A percentile compares a stretch with the other conserved stretches of the same genome.
Conservation (phyloP, 768 basidiomycete genomes). For the Xerocomus potaroensis region DNA sequence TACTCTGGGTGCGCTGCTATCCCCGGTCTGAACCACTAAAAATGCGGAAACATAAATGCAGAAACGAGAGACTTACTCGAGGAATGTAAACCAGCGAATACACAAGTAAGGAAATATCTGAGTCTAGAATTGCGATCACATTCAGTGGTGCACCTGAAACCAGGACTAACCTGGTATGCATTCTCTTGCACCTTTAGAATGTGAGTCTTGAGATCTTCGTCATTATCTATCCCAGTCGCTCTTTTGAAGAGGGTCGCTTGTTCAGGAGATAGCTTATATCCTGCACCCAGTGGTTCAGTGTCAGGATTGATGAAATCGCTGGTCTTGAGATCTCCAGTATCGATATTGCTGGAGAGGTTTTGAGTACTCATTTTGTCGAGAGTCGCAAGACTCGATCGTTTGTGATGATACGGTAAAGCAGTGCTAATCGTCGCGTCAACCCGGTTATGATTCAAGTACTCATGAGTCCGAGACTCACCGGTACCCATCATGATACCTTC, state of each 20-base stretch:
- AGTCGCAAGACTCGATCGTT: no score
- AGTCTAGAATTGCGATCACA: not conserved
- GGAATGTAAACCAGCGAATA: conserved; percentile 25
- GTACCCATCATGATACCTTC: no score
- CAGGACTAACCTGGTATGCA: conserved; percentile 26
- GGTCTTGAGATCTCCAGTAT: no score
- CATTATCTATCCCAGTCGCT: conserved; percentile 27
- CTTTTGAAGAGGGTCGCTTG: conserved; percentile 26
- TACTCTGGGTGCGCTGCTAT: conserved; percentile 18
- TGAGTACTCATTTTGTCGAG: no score
- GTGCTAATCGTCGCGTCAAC: no score
- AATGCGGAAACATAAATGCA: no score
- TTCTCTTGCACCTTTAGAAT: conserved; percentile 29
- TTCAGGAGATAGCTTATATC: conserved; percentile 9
- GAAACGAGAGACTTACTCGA: conserved; percentile 16
- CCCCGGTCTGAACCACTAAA: conserved; percentile 11
- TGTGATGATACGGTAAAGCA: no score
- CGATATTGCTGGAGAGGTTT: not conserved
- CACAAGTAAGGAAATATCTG: conserved; percentile 29
- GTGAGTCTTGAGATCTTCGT: conserved; percentile 25
- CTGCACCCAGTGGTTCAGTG: not conserved
- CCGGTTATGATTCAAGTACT: no score
- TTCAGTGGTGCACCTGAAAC: not conserved
- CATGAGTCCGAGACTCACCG: no score
- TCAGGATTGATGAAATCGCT: not conserved